Evolutionary conservation across 2,329 filamentous ascomycete genomes (phyloP).

Genomic region (Ophiostoma tasmaniense): DNA sequence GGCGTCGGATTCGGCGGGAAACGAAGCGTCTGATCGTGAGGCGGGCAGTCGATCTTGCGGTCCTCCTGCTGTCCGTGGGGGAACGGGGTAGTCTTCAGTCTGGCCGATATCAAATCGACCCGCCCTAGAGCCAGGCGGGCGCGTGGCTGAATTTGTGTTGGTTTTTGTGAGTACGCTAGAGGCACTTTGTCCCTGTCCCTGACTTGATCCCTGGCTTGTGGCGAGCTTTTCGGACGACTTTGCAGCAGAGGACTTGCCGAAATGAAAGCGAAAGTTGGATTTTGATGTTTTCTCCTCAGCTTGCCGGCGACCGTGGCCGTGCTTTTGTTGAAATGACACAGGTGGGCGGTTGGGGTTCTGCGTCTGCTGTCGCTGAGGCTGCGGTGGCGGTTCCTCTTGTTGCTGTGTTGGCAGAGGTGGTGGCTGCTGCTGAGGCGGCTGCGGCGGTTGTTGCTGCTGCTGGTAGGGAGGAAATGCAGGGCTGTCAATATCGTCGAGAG

Average conservation of each 20-base stretch:
- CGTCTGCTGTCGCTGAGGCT: conserved; percentile 18
- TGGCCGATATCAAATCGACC: conserved; percentile 26
- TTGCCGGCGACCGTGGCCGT: conserved; percentile 23
- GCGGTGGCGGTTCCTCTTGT: conserved; percentile 19
- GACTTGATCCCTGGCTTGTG: not conserved
- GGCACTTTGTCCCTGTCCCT: not conserved
- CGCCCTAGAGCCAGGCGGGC: not conserved
- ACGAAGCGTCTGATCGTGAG: conserved; percentile 46
- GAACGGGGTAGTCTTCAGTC: conserved; percentile 19
- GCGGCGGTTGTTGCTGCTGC: conserved; percentile 20
- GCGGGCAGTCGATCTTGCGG: conserved; percentile 27
- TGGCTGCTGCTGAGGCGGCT: conserved; percentile 22
- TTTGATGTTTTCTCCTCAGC: conserved; percentile 38
- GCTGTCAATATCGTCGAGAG: conserved; percentile 24
- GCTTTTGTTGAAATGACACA: conserved; percentile 22
- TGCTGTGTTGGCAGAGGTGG: conserved; percentile 18
- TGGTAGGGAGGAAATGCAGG: conserved; percentile 23
- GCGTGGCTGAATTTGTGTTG: conserved; percentile 24
- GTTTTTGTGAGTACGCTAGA: not conserved
- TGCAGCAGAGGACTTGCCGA: conserved; percentile 34
- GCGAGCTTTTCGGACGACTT: conserved; percentile 32
- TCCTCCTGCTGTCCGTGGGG: conserved; percentile 4
- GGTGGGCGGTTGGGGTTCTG: conserved; percentile 14
- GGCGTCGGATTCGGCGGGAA: conserved; percentile 22
- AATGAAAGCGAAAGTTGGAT: conserved; percentile 43